These are phyloP conservation scores for Paragyromitra xinjiangensis DNA, from an alignment of 495 filamentous ascomycete genomes.

Conservation along the genomic window DNA sequence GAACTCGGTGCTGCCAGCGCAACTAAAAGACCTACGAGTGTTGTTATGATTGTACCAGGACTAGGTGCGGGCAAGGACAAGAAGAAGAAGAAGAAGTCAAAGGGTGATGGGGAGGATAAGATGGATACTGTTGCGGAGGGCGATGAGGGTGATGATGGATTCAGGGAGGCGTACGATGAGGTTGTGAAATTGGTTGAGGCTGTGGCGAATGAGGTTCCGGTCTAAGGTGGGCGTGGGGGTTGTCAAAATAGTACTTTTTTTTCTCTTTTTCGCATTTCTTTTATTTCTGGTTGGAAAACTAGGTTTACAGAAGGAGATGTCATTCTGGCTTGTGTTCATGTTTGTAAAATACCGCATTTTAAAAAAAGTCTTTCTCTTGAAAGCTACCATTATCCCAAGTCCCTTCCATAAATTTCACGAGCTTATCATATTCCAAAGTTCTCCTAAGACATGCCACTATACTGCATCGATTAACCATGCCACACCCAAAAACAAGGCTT, in stretches of 20 bases:
- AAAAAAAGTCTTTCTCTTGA: constrained; percentile 15
- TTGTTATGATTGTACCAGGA: constrained; percentile 77
- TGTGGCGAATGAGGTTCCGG: constrained; percentile 65
- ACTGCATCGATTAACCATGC: not conserved
- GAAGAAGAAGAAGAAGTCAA: constrained; percentile 66
- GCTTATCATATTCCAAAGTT: not conserved
- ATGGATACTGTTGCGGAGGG: constrained; percentile 60
- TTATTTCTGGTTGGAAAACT: constrained; percentile 52
- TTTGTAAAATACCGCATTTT: constrained; percentile 37
- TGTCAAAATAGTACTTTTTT: constrained; percentile 44
- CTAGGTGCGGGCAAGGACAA: constrained; percentile 59
- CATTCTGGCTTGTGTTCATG: constrained; percentile 19
- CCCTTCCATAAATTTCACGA: not conserved
- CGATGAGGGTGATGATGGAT: constrained; percentile 70
- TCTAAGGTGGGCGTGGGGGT: constrained; percentile 58
- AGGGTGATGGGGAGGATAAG: constrained; percentile 61
- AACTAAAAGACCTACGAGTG: constrained; percentile 94
- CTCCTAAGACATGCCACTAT: not conserved
- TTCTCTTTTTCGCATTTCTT: constrained; percentile 55
- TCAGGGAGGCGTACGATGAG: constrained; percentile 75
- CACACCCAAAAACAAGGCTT: not conserved
- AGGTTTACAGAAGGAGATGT: constrained; percentile 13
- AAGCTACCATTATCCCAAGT: not conserved
- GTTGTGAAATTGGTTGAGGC: constrained; percentile 77
- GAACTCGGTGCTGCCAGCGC: constrained; percentile 89